A percentile compares a stretch with the other conserved stretches of the same genome.
These are phyloP conservation scores for Trypanosomatidae sp. DNA, from an alignment of 208 protist species.

Conservation along the genomic window DNA sequence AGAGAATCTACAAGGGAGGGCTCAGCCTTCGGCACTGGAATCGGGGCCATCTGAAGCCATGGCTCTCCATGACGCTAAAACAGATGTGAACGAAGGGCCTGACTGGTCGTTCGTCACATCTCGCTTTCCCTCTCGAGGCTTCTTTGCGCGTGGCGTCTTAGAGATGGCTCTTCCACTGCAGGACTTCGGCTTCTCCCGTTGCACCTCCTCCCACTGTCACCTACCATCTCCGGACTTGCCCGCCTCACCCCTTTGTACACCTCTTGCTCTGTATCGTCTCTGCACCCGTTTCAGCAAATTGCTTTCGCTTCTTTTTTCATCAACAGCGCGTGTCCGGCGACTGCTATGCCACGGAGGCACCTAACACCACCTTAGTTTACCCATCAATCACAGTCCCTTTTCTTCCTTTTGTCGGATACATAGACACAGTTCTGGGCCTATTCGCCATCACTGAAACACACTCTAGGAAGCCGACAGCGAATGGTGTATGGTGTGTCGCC, in stretches of 20 bases:
- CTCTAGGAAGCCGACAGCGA: neutral
- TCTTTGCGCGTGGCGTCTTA: no score
- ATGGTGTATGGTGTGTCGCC: neutral
- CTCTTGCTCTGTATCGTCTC: neutral
- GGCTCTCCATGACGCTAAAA: no score
- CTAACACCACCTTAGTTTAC: neutral
- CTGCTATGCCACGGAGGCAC: neutral
- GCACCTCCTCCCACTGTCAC: conserved; percentile 5
- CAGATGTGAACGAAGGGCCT: no score
- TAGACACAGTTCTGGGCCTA: neutral
- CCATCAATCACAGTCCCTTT: neutral
- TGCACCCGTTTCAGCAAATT: neutral
- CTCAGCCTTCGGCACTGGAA: no score
- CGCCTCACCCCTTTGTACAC: neutral
- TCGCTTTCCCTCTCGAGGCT: no score
- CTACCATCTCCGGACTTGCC: neutral
- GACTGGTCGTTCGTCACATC: no score
- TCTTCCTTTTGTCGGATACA: neutral
- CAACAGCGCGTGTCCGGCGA: neutral
- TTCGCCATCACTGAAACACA: neutral
- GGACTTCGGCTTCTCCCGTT: no score
- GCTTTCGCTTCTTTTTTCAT: neutral
- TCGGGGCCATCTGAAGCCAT: no score
- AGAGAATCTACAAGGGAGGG: neutral
- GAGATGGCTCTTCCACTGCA: no score